Conservation (phyloP, 73 alveolate species). For the Halteria grandinella region DNA sequence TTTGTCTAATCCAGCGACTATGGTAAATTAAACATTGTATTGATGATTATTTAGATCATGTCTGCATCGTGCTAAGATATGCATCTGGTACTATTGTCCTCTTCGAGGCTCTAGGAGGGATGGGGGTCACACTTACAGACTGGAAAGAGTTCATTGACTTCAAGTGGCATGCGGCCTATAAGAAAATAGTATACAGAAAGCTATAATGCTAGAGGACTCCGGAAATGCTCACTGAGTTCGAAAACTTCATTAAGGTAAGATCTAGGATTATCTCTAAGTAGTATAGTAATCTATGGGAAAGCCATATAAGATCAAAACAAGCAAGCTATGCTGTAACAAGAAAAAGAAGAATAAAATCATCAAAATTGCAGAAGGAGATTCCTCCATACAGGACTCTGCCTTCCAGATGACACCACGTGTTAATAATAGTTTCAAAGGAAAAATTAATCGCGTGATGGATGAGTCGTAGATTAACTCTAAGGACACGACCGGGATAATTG, state of each 20-base stretch:
- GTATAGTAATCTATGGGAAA: slow-evolving; percentile 8
- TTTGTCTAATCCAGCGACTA: slow-evolving; percentile 13
- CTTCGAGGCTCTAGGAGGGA: slow-evolving; percentile 50
- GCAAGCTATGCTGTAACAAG: slow-evolving; percentile 22
- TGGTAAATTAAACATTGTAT: not conserved
- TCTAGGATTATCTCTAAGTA: not conserved
- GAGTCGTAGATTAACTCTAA: no score
- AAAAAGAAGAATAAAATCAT: not conserved
- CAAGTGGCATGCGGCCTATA: slow-evolving; percentile 21
- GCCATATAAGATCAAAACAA: slow-evolving; percentile 18
- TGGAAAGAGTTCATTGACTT: slow-evolving; percentile 29
- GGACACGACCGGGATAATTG: no score
- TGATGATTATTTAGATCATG: slow-evolving; percentile 27
- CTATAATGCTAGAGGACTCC: slow-evolving; percentile 33
- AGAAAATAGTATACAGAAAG: slow-evolving; percentile 43
- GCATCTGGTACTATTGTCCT: slow-evolving; percentile 28
- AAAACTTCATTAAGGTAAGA: slow-evolving; percentile 19
- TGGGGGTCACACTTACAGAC: slow-evolving; percentile 34
- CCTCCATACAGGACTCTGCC: no score
- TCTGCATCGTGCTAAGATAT: slow-evolving; percentile 25
- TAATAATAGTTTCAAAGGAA: no score
- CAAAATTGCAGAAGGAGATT: no score
- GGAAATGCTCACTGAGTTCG: not conserved
- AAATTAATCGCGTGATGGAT: no score
- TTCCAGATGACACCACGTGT: no score